Percentiles rank a stretch among this genome's conserved stretches.
Conservation (phyloP, 108 stramenopile species). For the Stephanodiscus minutulus region DNA sequence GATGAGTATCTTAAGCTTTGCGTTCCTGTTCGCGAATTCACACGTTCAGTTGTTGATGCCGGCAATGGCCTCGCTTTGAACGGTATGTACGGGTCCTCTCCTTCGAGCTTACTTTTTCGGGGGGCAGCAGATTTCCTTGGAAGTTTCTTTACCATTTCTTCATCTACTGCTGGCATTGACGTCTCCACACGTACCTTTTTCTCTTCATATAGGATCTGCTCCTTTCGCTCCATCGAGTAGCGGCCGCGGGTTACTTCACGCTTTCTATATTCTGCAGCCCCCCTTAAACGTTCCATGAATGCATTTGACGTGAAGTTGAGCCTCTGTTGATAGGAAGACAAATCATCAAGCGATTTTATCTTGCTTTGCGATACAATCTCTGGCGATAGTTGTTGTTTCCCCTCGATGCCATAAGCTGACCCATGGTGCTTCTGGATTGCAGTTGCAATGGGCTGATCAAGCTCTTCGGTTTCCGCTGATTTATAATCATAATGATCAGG, state of each 20-base stretch:
- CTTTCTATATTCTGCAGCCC: constrained; percentile 40
- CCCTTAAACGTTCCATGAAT: constrained; percentile 36
- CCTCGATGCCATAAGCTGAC: background rate
- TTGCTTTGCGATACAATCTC: background rate
- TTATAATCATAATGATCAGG: background rate
- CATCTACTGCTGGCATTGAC: constrained; percentile 10
- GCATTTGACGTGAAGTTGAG: constrained; percentile 31
- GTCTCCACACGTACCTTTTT: constrained; percentile 15
- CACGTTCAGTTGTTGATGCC: constrained; percentile 9
- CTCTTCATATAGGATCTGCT: constrained; percentile 36
- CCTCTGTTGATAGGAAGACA: constrained; percentile 4
- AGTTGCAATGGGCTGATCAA: background rate
- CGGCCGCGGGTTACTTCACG: constrained; percentile 44
- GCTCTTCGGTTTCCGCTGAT: background rate
- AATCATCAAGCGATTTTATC: constrained; percentile 6
- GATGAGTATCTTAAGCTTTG: background rate
- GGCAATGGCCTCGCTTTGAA: constrained; percentile 40
- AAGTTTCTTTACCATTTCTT: constrained; percentile 11
- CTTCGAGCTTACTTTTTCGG: constrained; percentile 15
- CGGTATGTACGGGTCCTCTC: constrained; percentile 25
- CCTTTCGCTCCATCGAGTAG: constrained; percentile 41
- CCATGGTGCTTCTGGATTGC: background rate
- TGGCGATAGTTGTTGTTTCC: background rate
- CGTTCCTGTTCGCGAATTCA: background rate
- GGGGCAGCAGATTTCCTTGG: background rate